A percentile compares a stretch with the other conserved stretches of the same genome.
Conservation (phyloP, 2,329 filamentous ascomycete genomes). For the Cladobotryum protrusum region DNA sequence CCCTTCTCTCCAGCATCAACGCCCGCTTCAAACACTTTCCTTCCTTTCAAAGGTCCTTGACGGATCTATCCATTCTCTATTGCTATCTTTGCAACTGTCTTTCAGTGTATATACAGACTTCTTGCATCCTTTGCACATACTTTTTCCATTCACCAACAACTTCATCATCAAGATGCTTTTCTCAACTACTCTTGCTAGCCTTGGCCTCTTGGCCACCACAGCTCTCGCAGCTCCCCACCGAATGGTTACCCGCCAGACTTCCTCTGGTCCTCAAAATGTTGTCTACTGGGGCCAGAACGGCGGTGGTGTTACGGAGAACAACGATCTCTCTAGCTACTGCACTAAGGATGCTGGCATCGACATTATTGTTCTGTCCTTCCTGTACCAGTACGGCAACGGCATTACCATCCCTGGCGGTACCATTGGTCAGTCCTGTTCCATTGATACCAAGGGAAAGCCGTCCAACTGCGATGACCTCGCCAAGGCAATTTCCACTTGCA, state of each 20-base stretch:
- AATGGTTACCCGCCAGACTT: conserved; percentile 3
- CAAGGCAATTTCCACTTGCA: conserved; percentile 18
- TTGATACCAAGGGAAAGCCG: conserved; percentile 25
- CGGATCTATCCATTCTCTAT: background rate
- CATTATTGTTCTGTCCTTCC: conserved; percentile 37
- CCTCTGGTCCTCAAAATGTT: conserved; percentile 24
- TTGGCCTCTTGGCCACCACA: conserved; percentile 15
- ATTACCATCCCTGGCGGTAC: conserved; percentile 32
- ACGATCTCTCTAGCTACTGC: conserved; percentile 34
- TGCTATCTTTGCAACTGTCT: background rate
- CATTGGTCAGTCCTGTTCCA: conserved; percentile 33
- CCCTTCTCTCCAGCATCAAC: no score
- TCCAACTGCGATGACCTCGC: conserved; percentile 20
- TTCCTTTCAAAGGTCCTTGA: conserved; percentile 1
- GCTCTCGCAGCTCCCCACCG: conserved; percentile 10
- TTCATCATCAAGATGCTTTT: conserved; percentile 9
- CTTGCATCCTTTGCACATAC: background rate
- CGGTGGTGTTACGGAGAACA: conserved; percentile 26
- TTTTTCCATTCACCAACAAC: background rate
- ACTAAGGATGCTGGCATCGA: conserved; percentile 32
- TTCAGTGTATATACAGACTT: background rate
- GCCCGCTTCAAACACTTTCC: conserved; percentile 1
- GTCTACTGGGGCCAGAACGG: conserved; percentile 25
- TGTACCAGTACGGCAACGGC: conserved; percentile 33
- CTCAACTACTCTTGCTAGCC: conserved; percentile 9